Evolutionary conservation across 768 basidiomycete genomes (phyloP).

Genomic region (Kwoniella botswanensis): DNA sequence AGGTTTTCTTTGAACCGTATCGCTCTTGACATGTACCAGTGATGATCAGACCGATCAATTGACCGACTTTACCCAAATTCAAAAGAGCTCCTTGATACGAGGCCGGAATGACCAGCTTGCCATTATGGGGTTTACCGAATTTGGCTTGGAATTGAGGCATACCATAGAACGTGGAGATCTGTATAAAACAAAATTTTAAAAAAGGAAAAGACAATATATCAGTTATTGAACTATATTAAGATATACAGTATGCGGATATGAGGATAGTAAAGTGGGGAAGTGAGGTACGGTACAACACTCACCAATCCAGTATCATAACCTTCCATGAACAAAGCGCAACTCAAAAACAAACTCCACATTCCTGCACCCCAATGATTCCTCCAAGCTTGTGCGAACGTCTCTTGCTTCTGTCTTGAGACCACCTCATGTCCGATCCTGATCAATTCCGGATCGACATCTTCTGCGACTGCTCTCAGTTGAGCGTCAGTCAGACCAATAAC

Average conservation of each 20-base stretch:
- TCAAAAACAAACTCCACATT: conserved; percentile 36
- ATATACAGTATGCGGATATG: background rate
- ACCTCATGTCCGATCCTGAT: conserved; percentile 34
- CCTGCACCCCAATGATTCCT: conserved; percentile 38
- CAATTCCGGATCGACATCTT: conserved; percentile 35
- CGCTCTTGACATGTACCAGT: conserved; percentile 33
- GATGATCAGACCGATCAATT: conserved; percentile 38
- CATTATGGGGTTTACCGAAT: conserved; percentile 27
- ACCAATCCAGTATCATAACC: conserved; percentile 40
- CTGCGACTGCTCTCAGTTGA: conserved; percentile 26
- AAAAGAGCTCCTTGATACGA: conserved; percentile 52
- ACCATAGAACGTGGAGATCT: conserved; percentile 38
- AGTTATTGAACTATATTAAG: background rate
- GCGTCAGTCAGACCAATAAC: conserved; percentile 33
- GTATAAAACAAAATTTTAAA: background rate
- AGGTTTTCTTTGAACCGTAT: conserved; percentile 29
- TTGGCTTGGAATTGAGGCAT: conserved; percentile 28
- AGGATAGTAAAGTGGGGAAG: background rate
- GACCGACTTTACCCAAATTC: conserved; percentile 50
- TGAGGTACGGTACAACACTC: conserved; percentile 5
- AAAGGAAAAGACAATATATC: background rate
- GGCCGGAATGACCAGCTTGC: conserved; percentile 49
- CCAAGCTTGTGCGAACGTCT: conserved; percentile 33
- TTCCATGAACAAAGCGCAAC: conserved; percentile 37
- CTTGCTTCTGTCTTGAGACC: conserved; percentile 26